Conservation (phyloP, 192 early-diverging fungal species). For the Coemansia sp. region DNA sequence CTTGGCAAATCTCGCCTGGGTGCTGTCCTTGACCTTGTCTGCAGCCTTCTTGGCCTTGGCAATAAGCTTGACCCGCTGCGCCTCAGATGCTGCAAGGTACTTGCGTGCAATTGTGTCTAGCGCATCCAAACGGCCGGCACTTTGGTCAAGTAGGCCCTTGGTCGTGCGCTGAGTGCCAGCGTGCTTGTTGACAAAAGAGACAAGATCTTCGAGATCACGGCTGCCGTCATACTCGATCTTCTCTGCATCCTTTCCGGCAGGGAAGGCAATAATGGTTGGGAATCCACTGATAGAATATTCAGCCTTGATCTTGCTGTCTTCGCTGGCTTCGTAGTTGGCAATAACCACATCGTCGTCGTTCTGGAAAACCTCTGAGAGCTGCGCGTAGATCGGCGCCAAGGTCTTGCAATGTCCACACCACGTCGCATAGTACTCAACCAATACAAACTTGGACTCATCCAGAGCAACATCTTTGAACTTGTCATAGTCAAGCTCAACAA, state of each 20-base stretch:
- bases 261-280: slow-evolving; percentile 89
- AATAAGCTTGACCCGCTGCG: slow-evolving; percentile 53
- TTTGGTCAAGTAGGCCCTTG: slow-evolving; percentile 69
- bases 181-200: slow-evolving; percentile 82
- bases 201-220: slow-evolving; percentile 69
- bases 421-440: slow-evolving; percentile 93
- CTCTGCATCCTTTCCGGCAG: slow-evolving; percentile 60
- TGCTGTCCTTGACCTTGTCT: slow-evolving; percentile 50
- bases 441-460: slow-evolving; percentile 67
- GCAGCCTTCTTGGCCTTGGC: slow-evolving; percentile 47
- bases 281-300: slow-evolving; percentile 74
- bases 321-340: slow-evolving; percentile 87
- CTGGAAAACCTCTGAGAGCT: slow-evolving; percentile 77
- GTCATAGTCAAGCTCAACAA: slow-evolving; percentile 66
- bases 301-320: slow-evolving; percentile 59
- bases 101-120: slow-evolving; percentile 53
- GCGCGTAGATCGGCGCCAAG: slow-evolving; percentile 85
- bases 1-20: slow-evolving; percentile 59
- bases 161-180: slow-evolving; percentile 71
- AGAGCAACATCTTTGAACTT: slow-evolving; percentile 78
- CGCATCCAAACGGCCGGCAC: slow-evolving; percentile 48
- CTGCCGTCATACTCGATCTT: slow-evolving; percentile 72
- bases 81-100: slow-evolving; percentile 61
- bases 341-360: slow-evolving; percentile 79
- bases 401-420: slow-evolving; percentile 90